Percentiles rank a stretch among this genome's conserved stretches.
These are phyloP conservation scores for Botrytis aclada DNA, from an alignment of 2,329 filamentous ascomycete species.

Conservation along the genomic window DNA sequence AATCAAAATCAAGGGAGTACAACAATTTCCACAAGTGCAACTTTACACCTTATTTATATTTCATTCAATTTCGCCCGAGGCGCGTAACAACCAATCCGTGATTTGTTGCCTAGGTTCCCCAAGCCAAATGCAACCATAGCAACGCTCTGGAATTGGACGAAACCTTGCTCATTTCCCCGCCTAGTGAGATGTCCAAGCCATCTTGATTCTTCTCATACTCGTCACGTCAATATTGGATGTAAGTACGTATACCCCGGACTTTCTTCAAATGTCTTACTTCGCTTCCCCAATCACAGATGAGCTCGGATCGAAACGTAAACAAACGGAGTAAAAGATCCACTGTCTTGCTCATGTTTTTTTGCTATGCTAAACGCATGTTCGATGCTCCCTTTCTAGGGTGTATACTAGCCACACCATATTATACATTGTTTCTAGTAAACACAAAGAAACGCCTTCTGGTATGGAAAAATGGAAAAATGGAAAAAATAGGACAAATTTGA, in stretches of 20 bases:
- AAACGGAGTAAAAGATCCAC: not conserved
- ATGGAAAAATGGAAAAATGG: not conserved
- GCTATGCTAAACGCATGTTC: not conserved
- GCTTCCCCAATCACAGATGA: constrained; percentile 9
- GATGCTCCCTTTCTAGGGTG: no score
- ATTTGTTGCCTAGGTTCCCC: not conserved
- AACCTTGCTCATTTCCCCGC: constrained; percentile 1
- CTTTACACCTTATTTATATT: not conserved
- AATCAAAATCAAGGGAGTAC: not conserved
- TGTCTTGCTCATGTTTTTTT: not conserved
- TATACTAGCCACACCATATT: not conserved
- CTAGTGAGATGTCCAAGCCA: not conserved
- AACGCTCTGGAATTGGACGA: constrained; percentile 2
- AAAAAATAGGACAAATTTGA: not conserved
- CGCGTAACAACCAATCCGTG: not conserved
- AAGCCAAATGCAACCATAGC: constrained; percentile 8
- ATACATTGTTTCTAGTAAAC: not conserved
- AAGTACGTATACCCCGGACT: constrained; percentile 7
- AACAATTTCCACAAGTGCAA: constrained; percentile 1
- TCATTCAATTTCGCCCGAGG: not conserved
- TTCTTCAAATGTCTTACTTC: constrained; percentile 6
- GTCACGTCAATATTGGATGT: not conserved
- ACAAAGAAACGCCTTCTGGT: not conserved
- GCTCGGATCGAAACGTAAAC: constrained; percentile 1
- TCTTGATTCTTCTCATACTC: not conserved